Evolutionary conservation across 306 rosid genomes (phyloP), one percentile per base, ranked within the genome.

Genomic region (Fragaria ananassa): DNA sequence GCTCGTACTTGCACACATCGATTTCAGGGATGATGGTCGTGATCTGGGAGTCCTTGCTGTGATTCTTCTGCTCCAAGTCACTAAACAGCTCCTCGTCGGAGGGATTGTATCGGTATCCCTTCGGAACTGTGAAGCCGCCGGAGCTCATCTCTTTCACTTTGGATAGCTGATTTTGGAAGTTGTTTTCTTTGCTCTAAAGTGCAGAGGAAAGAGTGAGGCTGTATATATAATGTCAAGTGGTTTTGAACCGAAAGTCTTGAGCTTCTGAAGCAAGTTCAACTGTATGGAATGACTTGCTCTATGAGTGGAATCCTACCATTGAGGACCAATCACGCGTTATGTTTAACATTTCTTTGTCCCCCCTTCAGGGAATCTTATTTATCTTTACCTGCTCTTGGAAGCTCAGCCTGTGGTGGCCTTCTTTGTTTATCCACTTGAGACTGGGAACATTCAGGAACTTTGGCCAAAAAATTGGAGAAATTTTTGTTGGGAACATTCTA

Each of bases 61-160:
- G 68, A 63, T 79, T 25, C 81, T 88, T 93, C 68, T 71, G 61
- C 51, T 68, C 81, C 39, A 91, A 79, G 46, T 80, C 1, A 5
- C 0, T 17, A 31, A 92, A 50, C 23, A 92, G 90, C 69, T 89
- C 91, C 54, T 79, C 88, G 44, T 88, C 97, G 0, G 89, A 85
- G 9, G 97, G 97, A 4, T 58, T 62, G 73, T 88, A 92, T 41
- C 96, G 74, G 82, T 34, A 88, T 56, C 93, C 93, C 0, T 76
- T 82, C 6, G 84, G 86, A 47, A 69, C 0, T 18, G 0, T 4
- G 31, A 35, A 8, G 29, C 5, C 0, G 62, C 66, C 2, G 76
- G 31, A 42, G 13, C 10, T 74, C 85, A 82, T 78, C 66, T 54
- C 11, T 12, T 31, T 61, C 42, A 27, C n/a, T 58, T 4, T 3